Percentiles rank a stretch among this genome's conserved stretches.
phyloP scores from a whole-genome alignment of 495 filamentous ascomycete genomes.

The Parachaetomium inaequale region DNA sequence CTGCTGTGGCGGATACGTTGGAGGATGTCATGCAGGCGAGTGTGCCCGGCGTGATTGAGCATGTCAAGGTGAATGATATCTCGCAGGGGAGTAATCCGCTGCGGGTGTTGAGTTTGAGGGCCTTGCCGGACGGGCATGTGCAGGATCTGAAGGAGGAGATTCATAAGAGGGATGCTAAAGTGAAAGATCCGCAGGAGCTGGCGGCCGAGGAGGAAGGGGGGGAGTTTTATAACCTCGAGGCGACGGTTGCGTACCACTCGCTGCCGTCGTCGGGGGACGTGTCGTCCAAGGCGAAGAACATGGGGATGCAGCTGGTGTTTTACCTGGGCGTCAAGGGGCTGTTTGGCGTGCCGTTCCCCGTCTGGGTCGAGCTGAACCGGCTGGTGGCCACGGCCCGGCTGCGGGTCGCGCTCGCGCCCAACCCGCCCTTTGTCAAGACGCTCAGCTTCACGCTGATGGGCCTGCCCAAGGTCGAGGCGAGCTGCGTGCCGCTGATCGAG shows the following conservation, averaged over 20 bases:
- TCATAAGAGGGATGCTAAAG: slow-evolving; percentile 71
- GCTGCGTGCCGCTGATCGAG: slow-evolving; percentile 88
- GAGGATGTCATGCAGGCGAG: slow-evolving; percentile 95
- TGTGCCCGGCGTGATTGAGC: slow-evolving; percentile 82
- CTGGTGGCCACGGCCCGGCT: slow-evolving; percentile 83
- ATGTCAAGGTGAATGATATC: slow-evolving; percentile 94
- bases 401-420: slow-evolving; percentile 77
- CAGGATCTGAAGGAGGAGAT: slow-evolving; percentile 73
- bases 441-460: slow-evolving; percentile 93
- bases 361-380: slow-evolving; percentile 82
- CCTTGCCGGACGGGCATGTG: slow-evolving; percentile 79
- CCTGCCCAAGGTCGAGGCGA: slow-evolving; percentile 79
- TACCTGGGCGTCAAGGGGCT: slow-evolving; percentile 81
- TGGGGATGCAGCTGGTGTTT: slow-evolving; percentile 93
- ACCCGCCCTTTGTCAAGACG: slow-evolving; percentile 86
- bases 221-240: slow-evolving; percentile 91
- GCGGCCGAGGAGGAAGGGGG: slow-evolving; percentile 88
- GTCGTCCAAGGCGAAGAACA: slow-evolving; percentile 80
- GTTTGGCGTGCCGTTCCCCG: slow-evolving; percentile 85
- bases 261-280: slow-evolving; percentile 63
- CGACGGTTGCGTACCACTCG: slow-evolving; percentile 90
- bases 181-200: slow-evolving; percentile 80
- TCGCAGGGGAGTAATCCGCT: slow-evolving; percentile 88
- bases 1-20: slow-evolving; percentile 51
- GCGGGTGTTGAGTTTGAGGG: slow-evolving; percentile 82